Percentiles rank a stretch among this genome's conserved stretches.
These are phyloP conservation scores for Fusarium sterilihyphosum DNA, from an alignment of 2,329 filamentous ascomycete species.

Conservation along the genomic window DNA sequence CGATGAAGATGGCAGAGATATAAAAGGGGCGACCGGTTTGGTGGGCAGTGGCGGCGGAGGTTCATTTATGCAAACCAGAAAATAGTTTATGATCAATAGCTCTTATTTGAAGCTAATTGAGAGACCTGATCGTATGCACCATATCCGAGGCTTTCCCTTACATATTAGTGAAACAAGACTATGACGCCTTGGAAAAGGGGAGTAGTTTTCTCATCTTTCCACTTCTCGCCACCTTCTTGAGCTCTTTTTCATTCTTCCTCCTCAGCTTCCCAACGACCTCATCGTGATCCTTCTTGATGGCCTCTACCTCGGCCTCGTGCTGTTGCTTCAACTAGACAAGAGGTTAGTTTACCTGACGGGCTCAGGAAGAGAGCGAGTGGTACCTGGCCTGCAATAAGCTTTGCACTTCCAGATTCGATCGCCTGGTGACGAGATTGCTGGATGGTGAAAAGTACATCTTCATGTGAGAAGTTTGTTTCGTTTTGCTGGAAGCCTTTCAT, in stretches of 20 bases:
- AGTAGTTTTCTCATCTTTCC: neutral
- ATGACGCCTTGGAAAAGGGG: neutral
- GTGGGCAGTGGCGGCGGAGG: neutral
- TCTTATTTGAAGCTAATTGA: neutral
- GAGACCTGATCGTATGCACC: neutral
- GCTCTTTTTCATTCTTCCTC: neutral
- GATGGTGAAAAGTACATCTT: neutral
- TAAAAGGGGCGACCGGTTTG: neutral
- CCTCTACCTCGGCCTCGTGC: neutral
- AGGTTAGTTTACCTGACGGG: neutral
- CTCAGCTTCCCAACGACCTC: neutral
- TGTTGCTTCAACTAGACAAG: neutral
- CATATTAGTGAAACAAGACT: neutral
- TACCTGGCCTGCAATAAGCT: neutral
- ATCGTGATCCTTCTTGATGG: neutral
- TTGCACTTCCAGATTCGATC: neutral
- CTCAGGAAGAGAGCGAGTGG: neutral
- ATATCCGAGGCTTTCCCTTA: neutral
- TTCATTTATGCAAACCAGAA: neutral
- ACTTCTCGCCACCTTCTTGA: neutral
- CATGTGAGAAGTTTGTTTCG: neutral
- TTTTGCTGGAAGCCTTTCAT: neutral
- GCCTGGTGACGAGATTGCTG: neutral
- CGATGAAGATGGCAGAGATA: neutral
- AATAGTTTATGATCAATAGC: neutral